A percentile compares a stretch with the other conserved stretches of the same genome.
Conservation (phyloP, 1,284 basidiomycete genomes). For the Puccinia novopanici region DNA sequence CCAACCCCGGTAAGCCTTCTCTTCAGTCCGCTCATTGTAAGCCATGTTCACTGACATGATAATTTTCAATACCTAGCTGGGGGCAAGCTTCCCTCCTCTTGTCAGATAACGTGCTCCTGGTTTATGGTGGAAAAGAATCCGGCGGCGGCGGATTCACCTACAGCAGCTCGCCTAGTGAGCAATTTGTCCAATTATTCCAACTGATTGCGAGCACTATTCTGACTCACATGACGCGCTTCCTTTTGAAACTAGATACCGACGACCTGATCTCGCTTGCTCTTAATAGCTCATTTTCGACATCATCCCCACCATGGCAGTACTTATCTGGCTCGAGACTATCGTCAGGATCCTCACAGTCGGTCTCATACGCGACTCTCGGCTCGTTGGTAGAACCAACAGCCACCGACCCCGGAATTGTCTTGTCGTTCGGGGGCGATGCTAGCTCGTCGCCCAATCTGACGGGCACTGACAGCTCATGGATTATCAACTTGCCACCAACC, state of each 20-base stretch:
- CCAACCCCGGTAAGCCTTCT: constrained; percentile 27
- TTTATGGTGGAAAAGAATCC: constrained; percentile 37
- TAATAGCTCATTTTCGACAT: constrained; percentile 23
- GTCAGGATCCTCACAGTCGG: constrained; percentile 3
- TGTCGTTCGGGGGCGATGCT: constrained; percentile 36
- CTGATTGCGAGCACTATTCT: background rate
- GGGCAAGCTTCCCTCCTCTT: constrained; percentile 45
- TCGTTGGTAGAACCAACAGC: constrained; percentile 26
- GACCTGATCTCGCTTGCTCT: constrained; percentile 43
- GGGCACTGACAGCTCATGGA: constrained; percentile 33
- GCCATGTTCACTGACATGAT: background rate
- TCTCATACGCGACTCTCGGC: constrained; percentile 34
- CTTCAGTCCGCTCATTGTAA: background rate
- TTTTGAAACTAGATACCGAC: constrained; percentile 28
- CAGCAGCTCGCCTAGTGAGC: constrained; percentile 38
- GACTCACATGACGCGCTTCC: background rate
- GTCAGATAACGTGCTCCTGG: constrained; percentile 34
- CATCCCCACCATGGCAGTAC: constrained; percentile 47
- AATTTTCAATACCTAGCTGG: constrained; percentile 33
- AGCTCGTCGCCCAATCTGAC: constrained; percentile 37
- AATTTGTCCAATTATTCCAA: background rate
- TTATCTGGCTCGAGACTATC: constrained; percentile 33
- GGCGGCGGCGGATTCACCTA: constrained; percentile 45
- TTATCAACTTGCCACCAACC: constrained; percentile 34
- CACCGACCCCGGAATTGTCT: background rate